Conservation (phyloP, 1,284 basidiomycete species). For the Malassezia equina region DNA sequence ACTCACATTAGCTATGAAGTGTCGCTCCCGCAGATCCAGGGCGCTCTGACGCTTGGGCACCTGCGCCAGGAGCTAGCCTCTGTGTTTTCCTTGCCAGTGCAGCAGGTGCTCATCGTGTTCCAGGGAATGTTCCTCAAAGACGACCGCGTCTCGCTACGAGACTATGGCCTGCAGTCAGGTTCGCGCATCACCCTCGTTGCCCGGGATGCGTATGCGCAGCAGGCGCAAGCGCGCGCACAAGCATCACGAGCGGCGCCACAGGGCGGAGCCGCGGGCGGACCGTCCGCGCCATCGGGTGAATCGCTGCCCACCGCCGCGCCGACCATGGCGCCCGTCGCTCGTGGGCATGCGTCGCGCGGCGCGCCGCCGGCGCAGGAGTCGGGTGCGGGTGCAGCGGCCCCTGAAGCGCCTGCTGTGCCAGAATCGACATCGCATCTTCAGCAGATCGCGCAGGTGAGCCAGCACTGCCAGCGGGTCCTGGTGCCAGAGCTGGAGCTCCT, state of each 20-base stretch:
- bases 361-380: not conserved
- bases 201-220: conserved; percentile 20
- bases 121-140: conserved; percentile 38
- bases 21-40: conserved; percentile 19
- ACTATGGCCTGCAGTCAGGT: conserved; percentile 34
- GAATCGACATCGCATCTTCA: conserved; percentile 26
- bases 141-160: conserved; percentile 28
- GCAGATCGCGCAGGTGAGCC: conserved; percentile 28
- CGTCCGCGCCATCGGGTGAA: not conserved
- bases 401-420: conserved; percentile 21
- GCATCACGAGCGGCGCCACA: not conserved
- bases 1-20: conserved; percentile 24
- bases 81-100: conserved; percentile 31
- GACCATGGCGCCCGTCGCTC: not conserved
- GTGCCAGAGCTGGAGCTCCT: conserved; percentile 34
- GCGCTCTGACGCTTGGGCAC: conserved; percentile 27
- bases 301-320: not conserved
- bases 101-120: conserved; percentile 34
- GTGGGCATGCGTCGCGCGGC: not conserved
- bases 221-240: not conserved
- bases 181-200: conserved; percentile 30
- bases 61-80: conserved; percentile 35
- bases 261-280: not conserved
- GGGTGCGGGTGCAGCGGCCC: not conserved
- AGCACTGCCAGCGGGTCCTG: conserved; percentile 21